Percentiles rank a stretch among this genome's conserved stretches.
These are phyloP conservation scores for Gynostemma pentaphyllum DNA, from an alignment of 306 rosid genomes.

Conservation along the genomic window DNA sequence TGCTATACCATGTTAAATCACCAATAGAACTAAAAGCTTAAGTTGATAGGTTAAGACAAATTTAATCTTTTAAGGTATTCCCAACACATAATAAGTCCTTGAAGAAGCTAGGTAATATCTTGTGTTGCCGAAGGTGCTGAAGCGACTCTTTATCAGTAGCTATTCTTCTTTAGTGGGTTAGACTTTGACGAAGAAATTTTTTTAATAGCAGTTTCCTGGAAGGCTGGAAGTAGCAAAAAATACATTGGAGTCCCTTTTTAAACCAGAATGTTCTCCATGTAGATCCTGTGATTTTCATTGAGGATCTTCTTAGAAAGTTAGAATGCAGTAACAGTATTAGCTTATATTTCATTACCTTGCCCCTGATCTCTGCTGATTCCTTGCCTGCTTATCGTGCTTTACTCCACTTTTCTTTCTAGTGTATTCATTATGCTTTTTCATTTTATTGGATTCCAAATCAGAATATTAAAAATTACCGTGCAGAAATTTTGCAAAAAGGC, in stretches of 20 bases:
- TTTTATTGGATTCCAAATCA: conserved; percentile 2
- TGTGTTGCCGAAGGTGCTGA: too few relatives aligned
- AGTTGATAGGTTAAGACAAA: too few relatives aligned
- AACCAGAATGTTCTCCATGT: not conserved
- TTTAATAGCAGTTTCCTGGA: too few relatives aligned
- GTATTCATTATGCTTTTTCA: not conserved
- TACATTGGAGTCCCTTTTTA: not conserved
- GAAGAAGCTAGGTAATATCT: too few relatives aligned
- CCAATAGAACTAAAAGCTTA: too few relatives aligned
- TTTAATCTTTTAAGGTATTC: too few relatives aligned
- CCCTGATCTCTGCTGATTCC: not conserved
- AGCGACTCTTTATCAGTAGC: too few relatives aligned
- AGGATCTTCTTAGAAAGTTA: not conserved
- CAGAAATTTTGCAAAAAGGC: conserved; percentile 92
- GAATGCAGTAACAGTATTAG: not conserved
- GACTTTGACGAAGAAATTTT: too few relatives aligned
- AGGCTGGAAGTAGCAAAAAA: not conserved
- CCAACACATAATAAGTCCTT: too few relatives aligned
- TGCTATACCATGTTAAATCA: too few relatives aligned
- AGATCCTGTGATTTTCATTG: not conserved
- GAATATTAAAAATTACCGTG: conserved; percentile 12
- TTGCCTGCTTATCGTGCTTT: not conserved
- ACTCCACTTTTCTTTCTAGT: not conserved
- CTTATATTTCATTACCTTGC: not conserved
- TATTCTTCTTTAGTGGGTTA: too few relatives aligned